A percentile compares a stretch with the other conserved stretches of the same genome.
These are phyloP conservation scores for Coemansia sp. DNA, from an alignment of 192 early-diverging fungal genomes.

Conservation along the genomic window DNA sequence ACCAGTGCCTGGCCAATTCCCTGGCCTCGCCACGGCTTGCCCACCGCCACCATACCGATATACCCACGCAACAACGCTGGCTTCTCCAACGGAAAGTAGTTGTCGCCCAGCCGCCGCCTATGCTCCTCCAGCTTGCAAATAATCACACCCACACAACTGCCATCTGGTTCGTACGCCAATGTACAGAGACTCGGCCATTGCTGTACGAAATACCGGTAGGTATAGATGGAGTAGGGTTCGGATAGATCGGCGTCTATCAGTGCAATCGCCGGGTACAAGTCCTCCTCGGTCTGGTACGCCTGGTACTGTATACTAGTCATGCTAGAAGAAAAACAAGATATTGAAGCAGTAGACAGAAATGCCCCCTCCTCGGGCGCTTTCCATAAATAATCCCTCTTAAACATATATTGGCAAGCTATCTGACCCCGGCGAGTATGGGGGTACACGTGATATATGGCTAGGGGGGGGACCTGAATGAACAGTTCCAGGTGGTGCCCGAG, in stretches of 20 bases:
- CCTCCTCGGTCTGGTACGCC: slow-evolving; percentile 65
- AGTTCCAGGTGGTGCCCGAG: no score
- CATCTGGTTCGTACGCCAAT: slow-evolving; percentile 50
- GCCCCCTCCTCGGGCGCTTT: no score
- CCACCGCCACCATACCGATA: slow-evolving; percentile 95
- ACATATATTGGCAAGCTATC: no score
- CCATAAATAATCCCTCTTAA: no score
- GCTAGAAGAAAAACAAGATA: no score
- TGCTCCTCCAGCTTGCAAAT: slow-evolving; percentile 78
- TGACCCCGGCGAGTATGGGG: no score
- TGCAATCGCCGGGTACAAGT: slow-evolving; percentile 67
- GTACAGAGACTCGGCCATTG: slow-evolving; percentile 88
- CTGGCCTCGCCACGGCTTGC: slow-evolving; percentile 67
- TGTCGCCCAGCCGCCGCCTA: slow-evolving; percentile 14
- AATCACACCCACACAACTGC: slow-evolving; percentile 74
- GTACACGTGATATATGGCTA: no score
- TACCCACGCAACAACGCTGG: slow-evolving; percentile 64
- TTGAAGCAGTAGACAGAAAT: no score
- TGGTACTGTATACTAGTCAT: not conserved
- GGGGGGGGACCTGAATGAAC: no score
- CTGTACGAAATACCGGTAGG: slow-evolving; percentile 93
- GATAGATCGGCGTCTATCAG: slow-evolving; percentile 93
- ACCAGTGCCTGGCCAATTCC: slow-evolving; percentile 78
- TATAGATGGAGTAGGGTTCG: slow-evolving; percentile 96
- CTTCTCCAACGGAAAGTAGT: slow-evolving; percentile 6